Conservation (phyloP, 257 asterid genomes). For the Plantago ovata region DNA sequence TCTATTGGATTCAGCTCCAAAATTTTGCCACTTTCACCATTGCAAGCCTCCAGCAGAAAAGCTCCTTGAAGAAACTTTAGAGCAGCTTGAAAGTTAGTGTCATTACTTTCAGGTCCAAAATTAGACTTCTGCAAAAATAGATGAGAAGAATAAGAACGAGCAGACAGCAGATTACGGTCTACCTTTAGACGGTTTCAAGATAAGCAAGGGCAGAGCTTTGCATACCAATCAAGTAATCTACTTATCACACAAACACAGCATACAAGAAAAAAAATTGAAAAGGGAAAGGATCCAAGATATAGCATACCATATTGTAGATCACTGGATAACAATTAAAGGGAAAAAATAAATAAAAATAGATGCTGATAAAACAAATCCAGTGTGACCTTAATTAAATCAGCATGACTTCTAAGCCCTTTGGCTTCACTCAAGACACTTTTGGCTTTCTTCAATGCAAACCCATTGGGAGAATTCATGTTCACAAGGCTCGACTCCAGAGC, state of each 20-base stretch:
- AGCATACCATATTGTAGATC: no score
- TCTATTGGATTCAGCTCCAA: slow-evolving; percentile 63
- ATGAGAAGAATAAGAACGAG: slow-evolving; percentile 17
- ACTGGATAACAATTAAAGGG: neutral
- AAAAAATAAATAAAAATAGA: slow-evolving; percentile 2
- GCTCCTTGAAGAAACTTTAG: slow-evolving; percentile 81
- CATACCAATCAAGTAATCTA: neutral
- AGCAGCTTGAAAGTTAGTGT: slow-evolving; percentile 74
- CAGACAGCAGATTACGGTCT: slow-evolving; percentile 5
- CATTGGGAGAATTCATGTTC: slow-evolving; percentile 37
- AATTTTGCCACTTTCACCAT: slow-evolving; percentile 41
- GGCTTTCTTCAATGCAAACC: slow-evolving; percentile 55
- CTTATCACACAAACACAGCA: no score
- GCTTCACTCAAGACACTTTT: slow-evolving; percentile 69
- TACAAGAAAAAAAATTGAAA: neutral
- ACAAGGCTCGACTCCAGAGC: slow-evolving; percentile 30
- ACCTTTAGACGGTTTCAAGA: slow-evolving; percentile 12
- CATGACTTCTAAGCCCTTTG: slow-evolving; percentile 62
- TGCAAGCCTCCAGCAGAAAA: slow-evolving; percentile 66
- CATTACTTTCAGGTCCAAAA: slow-evolving; percentile 67
- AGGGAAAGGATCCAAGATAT: no score
- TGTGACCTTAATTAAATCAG: slow-evolving; percentile 73
- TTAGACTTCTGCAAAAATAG: slow-evolving; percentile 62
- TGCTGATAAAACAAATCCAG: slow-evolving; percentile 19
- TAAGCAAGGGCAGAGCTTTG: neutral